These are phyloP conservation scores for Ganoderma sinense DNA, from an alignment of 1,284 basidiomycete genomes.

Conservation along the genomic window DNA sequence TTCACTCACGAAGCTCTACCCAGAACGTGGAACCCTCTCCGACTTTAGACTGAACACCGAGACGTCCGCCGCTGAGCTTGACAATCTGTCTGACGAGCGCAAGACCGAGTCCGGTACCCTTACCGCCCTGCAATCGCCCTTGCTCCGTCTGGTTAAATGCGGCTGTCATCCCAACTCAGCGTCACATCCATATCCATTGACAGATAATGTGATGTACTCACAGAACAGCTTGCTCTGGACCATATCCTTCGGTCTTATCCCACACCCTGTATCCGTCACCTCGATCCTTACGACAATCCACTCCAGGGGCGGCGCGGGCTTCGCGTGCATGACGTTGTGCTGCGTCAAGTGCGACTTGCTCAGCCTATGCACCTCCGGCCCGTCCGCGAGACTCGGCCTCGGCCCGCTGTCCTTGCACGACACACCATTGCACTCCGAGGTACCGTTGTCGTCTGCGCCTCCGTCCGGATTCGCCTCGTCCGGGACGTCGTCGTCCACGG, in stretches of 20 bases:
- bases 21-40: slow-evolving; percentile 77
- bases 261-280: slow-evolving; percentile 83
- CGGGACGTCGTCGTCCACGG: slow-evolving; percentile 12
- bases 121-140: slow-evolving; percentile 86
- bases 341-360: slow-evolving; percentile 55
- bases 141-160: slow-evolving; percentile 83
- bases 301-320: slow-evolving; percentile 49
- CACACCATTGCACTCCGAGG: background rate
- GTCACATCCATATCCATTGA: background rate
- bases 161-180: slow-evolving; percentile 45
- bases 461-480: slow-evolving; percentile 15
- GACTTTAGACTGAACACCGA: slow-evolving; percentile 75
- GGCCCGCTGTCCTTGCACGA: background rate
- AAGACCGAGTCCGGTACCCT: slow-evolving; percentile 89
- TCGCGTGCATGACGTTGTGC: slow-evolving; percentile 54
- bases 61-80: slow-evolving; percentile 80
- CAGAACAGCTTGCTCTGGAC: slow-evolving; percentile 79
- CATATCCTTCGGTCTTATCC: slow-evolving; percentile 78
- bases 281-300: slow-evolving; percentile 82
- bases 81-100: slow-evolving; percentile 92
- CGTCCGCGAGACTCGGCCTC: background rate
- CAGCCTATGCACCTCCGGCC: slow-evolving; percentile 40
- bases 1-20: slow-evolving; percentile 71
- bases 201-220: slow-evolving; percentile 45
- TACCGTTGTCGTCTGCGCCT: background rate